Evolutionary conservation across 208 protist genomes (phyloP).

Genomic region (Acanthamoeba royreba): DNA sequence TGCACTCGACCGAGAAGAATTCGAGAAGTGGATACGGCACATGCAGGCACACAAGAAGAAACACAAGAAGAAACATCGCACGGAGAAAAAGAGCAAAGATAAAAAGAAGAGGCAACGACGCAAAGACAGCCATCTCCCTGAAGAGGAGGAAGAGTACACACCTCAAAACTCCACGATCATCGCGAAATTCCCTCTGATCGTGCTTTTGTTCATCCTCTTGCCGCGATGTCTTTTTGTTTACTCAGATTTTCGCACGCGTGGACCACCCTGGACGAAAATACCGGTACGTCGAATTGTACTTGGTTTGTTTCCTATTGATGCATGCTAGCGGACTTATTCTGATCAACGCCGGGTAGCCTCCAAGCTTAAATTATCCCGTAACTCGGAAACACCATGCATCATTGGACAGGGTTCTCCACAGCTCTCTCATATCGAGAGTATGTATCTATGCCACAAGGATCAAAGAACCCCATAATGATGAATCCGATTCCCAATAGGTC

Average conservation of each 20-base stretch:
- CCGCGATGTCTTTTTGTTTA: background rate
- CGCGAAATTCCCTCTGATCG: background rate
- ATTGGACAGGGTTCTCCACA: conserved; percentile 15
- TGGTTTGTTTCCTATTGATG: background rate
- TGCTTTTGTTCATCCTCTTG: background rate
- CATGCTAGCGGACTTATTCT: background rate
- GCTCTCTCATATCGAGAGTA: background rate
- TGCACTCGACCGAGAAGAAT: background rate
- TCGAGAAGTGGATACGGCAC: background rate
- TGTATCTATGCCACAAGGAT: background rate
- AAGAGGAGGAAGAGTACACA: background rate
- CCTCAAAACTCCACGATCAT: background rate
- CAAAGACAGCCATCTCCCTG: background rate
- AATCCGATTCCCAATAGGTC: too few relatives aligned
- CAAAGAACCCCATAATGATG: too few relatives aligned
- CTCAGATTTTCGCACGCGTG: background rate
- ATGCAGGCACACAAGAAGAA: background rate
- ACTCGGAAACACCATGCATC: background rate
- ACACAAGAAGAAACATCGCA: background rate
- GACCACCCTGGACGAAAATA: background rate
- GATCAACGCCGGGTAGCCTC: background rate
- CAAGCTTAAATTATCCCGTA: background rate
- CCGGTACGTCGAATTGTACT: background rate
- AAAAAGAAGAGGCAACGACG: background rate
- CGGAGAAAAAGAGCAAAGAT: background rate